Evolutionary conservation across 371 early-diverging fungal genomes (phyloP), one percentile per base, ranked within the genome.

Genomic region (Rhizopus delemar): DNA sequence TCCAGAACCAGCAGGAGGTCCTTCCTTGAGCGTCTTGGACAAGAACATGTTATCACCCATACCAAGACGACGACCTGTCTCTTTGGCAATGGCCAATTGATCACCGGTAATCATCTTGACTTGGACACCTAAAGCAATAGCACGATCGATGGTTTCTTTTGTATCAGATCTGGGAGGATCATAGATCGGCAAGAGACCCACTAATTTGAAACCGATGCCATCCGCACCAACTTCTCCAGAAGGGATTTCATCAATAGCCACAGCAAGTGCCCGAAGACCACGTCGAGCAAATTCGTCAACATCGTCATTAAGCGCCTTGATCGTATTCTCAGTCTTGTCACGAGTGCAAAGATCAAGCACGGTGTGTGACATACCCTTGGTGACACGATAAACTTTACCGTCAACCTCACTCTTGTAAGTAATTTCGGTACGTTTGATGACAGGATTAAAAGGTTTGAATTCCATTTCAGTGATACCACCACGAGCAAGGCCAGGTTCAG

Each of bases 41-140:
- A 86, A 77, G 77, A 84, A 86, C 84, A 90, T 87, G 51, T 80
- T 80, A 68, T 82, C 82, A 68, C 87, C 87, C 87, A 88, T 84
- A 64, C 82, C 82, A 34, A 87, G 82, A 66, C 86, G 82, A 68
- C 84, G 84, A 53, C 92, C 93, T 32, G 93, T 87, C 68, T 94
- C 87, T 71, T 87, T 88, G 55, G 92, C 94, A 78, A 96, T 93
- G 56, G 93, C 93, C 38, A 92, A 80, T 69, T 93, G 94, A 73
- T 94, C 94, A 69, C 96, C 97, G 33, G 96, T 95, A 70, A 95
- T 92, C 95, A 97, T 95, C 81, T 94, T 89, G 65, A 95, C 93
- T 65, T 87, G 73, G 60, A 97, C 90, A 61, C 96, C 96, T 46
- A 94, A 89, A 41, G 76, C 81, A 60, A 87, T 83, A 66, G 93